These are phyloP conservation scores for Phytomonas sp. DNA, from an alignment of 208 protist species.

Conservation along the genomic window DNA sequence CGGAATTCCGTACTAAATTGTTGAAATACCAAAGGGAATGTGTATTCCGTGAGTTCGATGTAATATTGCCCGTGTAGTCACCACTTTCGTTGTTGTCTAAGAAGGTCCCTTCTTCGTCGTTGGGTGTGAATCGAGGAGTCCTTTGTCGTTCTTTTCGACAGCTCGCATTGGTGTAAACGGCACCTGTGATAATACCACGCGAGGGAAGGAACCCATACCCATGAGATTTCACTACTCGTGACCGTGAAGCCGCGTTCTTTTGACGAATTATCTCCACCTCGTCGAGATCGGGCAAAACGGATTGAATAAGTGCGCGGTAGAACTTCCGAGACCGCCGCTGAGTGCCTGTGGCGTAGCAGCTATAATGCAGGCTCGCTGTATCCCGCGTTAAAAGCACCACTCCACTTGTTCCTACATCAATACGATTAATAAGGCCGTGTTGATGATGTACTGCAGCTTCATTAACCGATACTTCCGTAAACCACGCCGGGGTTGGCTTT, in stretches of 20 bases:
- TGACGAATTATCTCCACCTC: no score
- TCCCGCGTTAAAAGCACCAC: conserved; percentile 41
- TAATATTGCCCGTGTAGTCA: neutral
- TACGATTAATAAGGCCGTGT: conserved; percentile 76
- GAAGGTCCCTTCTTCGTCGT: neutral
- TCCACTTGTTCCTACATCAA: conserved; percentile 75
- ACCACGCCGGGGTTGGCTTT: no score
- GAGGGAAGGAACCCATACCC: neutral
- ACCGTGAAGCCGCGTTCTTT: neutral
- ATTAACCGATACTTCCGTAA: no score
- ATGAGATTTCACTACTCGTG: neutral
- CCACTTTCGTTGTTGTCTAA: neutral
- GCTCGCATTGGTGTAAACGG: neutral
- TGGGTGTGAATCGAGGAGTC: neutral
- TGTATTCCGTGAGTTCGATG: neutral
- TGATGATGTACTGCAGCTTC: conserved; percentile 39
- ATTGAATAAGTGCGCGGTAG: conserved; percentile 48
- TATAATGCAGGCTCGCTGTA: conserved; percentile 18
- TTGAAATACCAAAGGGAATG: neutral
- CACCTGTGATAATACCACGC: neutral
- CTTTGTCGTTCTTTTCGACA: neutral
- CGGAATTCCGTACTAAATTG: neutral
- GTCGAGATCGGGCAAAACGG: neutral
- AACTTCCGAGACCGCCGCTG: conserved; percentile 37
- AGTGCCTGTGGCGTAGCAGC: conserved; percentile 26